Evolutionary conservation across 139 green algal genomes (phyloP), one percentile per base, ranked within the genome.

Genomic region (Zygnema circumcarinatum): DNA sequence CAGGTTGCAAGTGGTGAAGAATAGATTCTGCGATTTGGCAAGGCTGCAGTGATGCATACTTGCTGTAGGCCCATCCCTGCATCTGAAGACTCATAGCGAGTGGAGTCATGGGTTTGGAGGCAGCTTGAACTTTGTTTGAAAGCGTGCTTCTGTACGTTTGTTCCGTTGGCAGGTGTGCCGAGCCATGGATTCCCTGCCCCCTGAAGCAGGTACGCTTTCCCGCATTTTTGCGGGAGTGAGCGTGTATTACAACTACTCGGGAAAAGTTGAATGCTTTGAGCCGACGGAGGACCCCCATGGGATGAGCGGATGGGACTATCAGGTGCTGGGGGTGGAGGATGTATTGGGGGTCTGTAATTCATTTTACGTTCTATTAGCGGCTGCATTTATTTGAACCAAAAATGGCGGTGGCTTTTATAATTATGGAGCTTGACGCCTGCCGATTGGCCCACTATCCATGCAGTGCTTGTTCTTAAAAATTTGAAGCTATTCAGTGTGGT

Each of bases 231-330:
- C 40, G 3, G 78, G 78, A 47, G 1, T 88, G 29, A 83, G 38
- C 35, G 67, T 90, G 40, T 90, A 88, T 42, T 90, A 88, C 87
- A 91, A 91, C 69, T 86, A 86, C 69, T 56, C 82, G n/a, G 87
- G 87, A 0, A 11, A 38, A 1, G 52, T 38, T 21, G 25, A 38
- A 42, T 91, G 87, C 68, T 91, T 91, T 42, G 84, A 88, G 1
- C 73, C 83, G 11, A 68, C 21, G 1, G 79, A 29, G 1, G 86
- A 90, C 79, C 62, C 86, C 33, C 56, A 89, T 80, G 86, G 79
- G 3, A 72, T 75, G 38, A 52, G 68, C 78, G 86, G 79, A 2
- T 90, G 86, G 86, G 35, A 88, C 67, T 89, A 89, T 40, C 85
- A 90, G 85, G 85, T 90, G 3, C 82, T 33, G n/a, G 20, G 38